A percentile compares a stretch with the other conserved stretches of the same genome.
phyloP scores from a whole-genome alignment of 441 rosid genomes.

The Kokia cookei region DNA sequence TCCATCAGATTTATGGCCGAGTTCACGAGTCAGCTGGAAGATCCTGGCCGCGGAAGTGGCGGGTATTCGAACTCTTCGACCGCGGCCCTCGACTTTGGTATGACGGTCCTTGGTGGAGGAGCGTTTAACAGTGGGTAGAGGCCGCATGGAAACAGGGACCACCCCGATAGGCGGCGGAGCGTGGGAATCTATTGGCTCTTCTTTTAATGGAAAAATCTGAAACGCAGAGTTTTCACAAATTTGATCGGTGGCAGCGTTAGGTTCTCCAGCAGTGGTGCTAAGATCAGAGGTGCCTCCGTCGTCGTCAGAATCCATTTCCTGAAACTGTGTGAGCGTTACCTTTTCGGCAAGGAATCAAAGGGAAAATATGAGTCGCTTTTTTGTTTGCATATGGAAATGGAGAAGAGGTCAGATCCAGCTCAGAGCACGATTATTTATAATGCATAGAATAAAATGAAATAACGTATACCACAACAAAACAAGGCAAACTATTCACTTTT shows the following conservation, averaged over 20 bases:
- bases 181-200: constrained; percentile 28
- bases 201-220: constrained; percentile 32
- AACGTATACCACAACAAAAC: too few species aligned
- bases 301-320: constrained; percentile 23
- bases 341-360: not conserved
- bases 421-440: too few species aligned
- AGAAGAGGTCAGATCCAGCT: too few species aligned
- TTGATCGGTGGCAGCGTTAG: not conserved
- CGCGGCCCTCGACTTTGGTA: constrained; percentile 68
- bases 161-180: constrained; percentile 14
- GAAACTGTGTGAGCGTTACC: not conserved
- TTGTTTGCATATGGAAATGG: not conserved
- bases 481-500: too few species aligned
- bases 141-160: constrained; percentile 25
- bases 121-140: constrained; percentile 14
- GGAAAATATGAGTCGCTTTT: not conserved
- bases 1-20: constrained; percentile 69
- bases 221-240: constrained; percentile 15
- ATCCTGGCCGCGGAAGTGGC: constrained; percentile 63
- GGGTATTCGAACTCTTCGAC: constrained; percentile 65
- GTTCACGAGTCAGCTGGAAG: constrained; percentile 56
- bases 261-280: constrained; percentile 36
- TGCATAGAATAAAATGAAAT: too few species aligned
- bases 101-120: constrained; percentile 59
- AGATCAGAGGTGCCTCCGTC: constrained; percentile 35